Evolutionary conservation across 139 green algal species (phyloP).

Genomic region (Zygnema circumcarinatum): DNA sequence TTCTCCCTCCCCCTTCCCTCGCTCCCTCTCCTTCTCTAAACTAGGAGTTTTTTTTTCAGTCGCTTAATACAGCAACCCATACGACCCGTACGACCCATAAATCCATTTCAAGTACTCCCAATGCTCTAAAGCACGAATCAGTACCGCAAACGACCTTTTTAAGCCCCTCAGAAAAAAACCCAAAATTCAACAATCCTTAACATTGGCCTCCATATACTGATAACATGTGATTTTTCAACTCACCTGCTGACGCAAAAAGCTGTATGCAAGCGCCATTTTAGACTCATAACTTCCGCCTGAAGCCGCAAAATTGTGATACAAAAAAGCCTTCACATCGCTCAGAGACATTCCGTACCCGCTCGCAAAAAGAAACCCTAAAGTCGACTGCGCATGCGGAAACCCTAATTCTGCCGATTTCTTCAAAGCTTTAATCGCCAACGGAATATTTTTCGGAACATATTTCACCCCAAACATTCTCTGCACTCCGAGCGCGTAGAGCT

Average conservation of each 20-base stretch:
- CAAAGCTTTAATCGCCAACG: constrained; percentile 27
- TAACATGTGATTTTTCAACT: too few species aligned
- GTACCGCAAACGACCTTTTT: too few species aligned
- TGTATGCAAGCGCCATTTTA: constrained; percentile 55
- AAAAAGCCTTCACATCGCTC: constrained; percentile 32
- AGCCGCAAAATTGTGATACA: constrained; percentile 50
- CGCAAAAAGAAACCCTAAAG: constrained; percentile 90
- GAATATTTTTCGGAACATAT: constrained; percentile 31
- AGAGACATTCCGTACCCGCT: constrained; percentile 71
- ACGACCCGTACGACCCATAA: too few species aligned
- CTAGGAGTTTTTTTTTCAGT: too few species aligned
- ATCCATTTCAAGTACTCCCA: too few species aligned
- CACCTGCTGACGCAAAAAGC: constrained; percentile 38
- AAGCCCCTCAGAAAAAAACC: too few species aligned
- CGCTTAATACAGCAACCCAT: too few species aligned
- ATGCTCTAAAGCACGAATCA: too few species aligned
- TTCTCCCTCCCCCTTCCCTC: too few species aligned
- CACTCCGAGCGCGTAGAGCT: constrained; percentile 38
- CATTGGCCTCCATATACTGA: too few species aligned
- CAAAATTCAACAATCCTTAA: too few species aligned
- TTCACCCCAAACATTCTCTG: constrained; percentile 30
- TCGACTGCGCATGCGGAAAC: constrained; percentile 76
- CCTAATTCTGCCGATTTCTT: constrained; percentile 60
- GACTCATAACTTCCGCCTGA: constrained; percentile 37
- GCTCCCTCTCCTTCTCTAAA: too few species aligned